Percentiles rank a stretch among this genome's conserved stretches.
Conservation (phyloP, 1,284 basidiomycete species). For the Chalciporus sp. region DNA sequence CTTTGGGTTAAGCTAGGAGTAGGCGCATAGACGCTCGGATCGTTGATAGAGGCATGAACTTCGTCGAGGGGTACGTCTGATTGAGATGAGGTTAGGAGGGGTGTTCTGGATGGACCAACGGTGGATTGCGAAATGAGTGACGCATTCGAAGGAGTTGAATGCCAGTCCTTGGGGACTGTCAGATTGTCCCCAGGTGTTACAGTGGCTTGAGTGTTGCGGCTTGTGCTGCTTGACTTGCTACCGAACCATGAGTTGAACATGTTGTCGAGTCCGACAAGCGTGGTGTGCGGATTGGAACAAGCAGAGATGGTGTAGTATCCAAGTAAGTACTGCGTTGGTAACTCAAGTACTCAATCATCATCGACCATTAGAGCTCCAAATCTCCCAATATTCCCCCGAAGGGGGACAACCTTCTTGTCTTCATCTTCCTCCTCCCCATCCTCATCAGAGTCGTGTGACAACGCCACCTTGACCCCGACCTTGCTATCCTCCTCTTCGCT, state of each 20-base stretch:
- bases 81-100: constrained; percentile 16
- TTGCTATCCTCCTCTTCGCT: constrained; percentile 11
- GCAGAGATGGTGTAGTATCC: too few relatives aligned
- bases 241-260: constrained; percentile 34
- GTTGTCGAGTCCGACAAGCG: background rate
- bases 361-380: constrained; percentile 38
- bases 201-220: constrained; percentile 18
- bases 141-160: constrained; percentile 10
- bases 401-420: constrained; percentile 10
- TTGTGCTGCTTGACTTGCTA: constrained; percentile 23
- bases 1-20: constrained; percentile 24
- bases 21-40: constrained; percentile 24
- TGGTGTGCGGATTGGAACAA: too few relatives aligned
- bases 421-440: constrained; percentile 23
- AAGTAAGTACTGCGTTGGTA: too few relatives aligned
- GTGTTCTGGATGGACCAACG: constrained; percentile 13
- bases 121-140: constrained; percentile 25
- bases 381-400: constrained; percentile 20
- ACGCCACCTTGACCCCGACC: background rate
- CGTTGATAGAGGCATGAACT: constrained; percentile 24
- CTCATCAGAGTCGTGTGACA: constrained; percentile 5
- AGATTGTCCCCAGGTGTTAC: background rate
- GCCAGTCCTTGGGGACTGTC: constrained; percentile 1
- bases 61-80: constrained; percentile 28
- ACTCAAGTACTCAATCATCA: constrained; percentile 14